Evolutionary conservation across 257 asterid species (phyloP).

Genomic region (Pogostemon cablin): DNA sequence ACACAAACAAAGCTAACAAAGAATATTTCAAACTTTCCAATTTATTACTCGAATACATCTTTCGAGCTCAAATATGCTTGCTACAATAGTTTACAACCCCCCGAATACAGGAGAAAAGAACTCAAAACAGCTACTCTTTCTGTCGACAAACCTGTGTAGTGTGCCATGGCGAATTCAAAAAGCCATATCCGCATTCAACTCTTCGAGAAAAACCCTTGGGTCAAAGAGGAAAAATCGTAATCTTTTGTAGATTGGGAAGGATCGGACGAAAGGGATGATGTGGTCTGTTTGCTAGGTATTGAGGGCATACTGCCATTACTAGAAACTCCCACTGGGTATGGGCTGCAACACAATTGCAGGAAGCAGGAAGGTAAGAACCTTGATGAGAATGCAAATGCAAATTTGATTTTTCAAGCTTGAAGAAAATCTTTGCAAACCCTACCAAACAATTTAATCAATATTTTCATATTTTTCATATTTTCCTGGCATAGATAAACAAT

Average conservation of each 20-base stretch:
- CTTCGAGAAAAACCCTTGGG: slow-evolving; percentile 82
- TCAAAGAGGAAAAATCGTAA: slow-evolving; percentile 89
- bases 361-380: background rate
- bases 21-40: slow-evolving; percentile 43
- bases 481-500: slow-evolving; percentile 5
- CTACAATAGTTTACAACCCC: slow-evolving; percentile 62
- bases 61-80: slow-evolving; percentile 41
- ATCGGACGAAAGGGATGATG: slow-evolving; percentile 51
- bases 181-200: slow-evolving; percentile 41
- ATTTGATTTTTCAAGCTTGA: slow-evolving; percentile 4
- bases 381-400: background rate
- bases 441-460: background rate
- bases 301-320: slow-evolving; percentile 52
- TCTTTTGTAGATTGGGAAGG: slow-evolving; percentile 69
- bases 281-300: slow-evolving; percentile 47
- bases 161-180: slow-evolving; percentile 33
- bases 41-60: slow-evolving; percentile 48
- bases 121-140: slow-evolving; percentile 41
- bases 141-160: slow-evolving; percentile 31
- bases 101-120: slow-evolving; percentile 39
- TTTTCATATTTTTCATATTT: background rate
- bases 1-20: slow-evolving; percentile 26
- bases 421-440: background rate
- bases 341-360: slow-evolving; percentile 47
- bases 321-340: slow-evolving; percentile 53